Evolutionary conservation across 208 protist species (phyloP), one percentile per base, ranked within the genome.

Genomic region (Blechomonas ayalai): DNA sequence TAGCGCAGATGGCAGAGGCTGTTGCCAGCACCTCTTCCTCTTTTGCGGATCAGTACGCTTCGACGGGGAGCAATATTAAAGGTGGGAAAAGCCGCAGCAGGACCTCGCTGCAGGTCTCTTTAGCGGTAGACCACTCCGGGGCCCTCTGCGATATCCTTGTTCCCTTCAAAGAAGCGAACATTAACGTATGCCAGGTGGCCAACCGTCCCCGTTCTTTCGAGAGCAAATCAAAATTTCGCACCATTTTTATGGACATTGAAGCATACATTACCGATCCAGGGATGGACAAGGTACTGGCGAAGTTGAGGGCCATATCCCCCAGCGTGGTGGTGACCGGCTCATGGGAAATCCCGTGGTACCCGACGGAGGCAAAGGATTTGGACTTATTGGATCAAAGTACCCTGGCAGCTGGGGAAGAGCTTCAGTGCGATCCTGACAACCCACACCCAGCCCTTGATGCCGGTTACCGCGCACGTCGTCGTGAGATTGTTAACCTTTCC

Each of bases 381-480:
- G 91, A 97, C 39, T 27, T 64, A 1, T 88, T 96, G 39, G 78
- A 82, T 4, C 71, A 93, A 53, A 78, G 58, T 36, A 79, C 79
- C 13, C 46, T 97, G n/a, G 89, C 92, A 18, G 76, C 73, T 2
- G 79, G 79, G 20, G 68, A 67, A 25, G 85, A 93, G 49, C 70
- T 89, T 13, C 86, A 91, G 27, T 53, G 65, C 19, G 96, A 98
- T 32, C 80, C 97, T 1, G 49, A 85, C 23, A 64, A 82, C 37
- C 91, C 97, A 23, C 95, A 98, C 60, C 96, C 95, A 2, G 96
- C 95, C 44, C 97, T 98, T 52, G 96, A 98, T 57, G 48, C 70
- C 29, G 85, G 59, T n/a, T 98, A 98, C 71, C 69, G 89, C 25
- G 68, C 76, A 26, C 78, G 96, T 29, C 80, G 96, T 34, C 66